Evolutionary conservation across 1,284 basidiomycete genomes (phyloP), one percentile per base, ranked within the genome.

Genomic region (Dichomitus squalens): DNA sequence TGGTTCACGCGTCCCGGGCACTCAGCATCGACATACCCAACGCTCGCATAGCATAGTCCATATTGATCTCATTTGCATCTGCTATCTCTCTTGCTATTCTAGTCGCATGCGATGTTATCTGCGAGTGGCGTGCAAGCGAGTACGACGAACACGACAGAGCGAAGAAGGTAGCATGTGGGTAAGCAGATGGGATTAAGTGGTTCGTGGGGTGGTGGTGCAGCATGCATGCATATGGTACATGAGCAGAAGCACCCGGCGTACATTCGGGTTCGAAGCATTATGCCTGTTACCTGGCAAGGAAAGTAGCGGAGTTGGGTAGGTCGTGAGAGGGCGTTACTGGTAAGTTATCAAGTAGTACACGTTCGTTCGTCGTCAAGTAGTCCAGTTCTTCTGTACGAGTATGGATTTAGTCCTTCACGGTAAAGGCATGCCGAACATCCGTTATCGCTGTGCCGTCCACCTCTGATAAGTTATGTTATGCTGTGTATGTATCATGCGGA

Each of bases 31-130:
- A 29, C 12, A 7, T 44, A 2, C 27, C 7, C 18, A n/a, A n/a
- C n/a, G n/a, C 27, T n/a, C 12, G 18, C 44, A 47, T 14, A 47
- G 9, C 44, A 47, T 46, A 9, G 16, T 27, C 25, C 18, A 18
- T 47, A 47, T 47, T 47, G 29, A 47, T 47, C n/a, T 16, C 20
- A 20, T 9, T 49, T 39, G 47, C 51, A 53, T 49, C 14, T 41
- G 48, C 57, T 57, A 55, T 59, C 49, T 57, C 55, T 63, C 57
- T 63, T n/a, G n/a, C 20, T 52, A 41, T 41, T 52, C 50, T 23
- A 43, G 18, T 20, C 33, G 33, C 52, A 53, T 46, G 34, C 20
- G 3, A 44, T 8, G 21, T 16, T 12, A 7, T 7, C 16, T 29
- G 6, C 4, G 4, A n/a, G 12, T 25, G 3, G 21, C 40, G 18